Percentiles rank a stretch among this genome's conserved stretches.
These are phyloP conservation scores for Cyathus striatus DNA, from an alignment of 768 basidiomycete species.

Conservation along the genomic window DNA sequence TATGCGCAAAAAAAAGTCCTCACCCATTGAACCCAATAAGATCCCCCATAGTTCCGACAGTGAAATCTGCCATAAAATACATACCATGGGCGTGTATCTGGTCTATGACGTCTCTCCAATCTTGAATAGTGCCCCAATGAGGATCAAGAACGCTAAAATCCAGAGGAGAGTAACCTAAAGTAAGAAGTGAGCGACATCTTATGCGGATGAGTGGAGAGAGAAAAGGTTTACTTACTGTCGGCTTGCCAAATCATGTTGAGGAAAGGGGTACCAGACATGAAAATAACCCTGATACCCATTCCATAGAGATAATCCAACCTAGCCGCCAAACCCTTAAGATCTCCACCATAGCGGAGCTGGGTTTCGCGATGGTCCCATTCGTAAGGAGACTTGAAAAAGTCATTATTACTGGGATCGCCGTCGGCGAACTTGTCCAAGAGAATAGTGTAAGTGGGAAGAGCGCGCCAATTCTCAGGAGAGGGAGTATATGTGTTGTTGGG, in stretches of 20 bases:
- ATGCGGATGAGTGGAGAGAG: not conserved
- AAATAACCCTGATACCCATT: slow-evolving; percentile 82
- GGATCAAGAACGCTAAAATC: slow-evolving; percentile 90
- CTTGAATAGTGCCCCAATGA: slow-evolving; percentile 81
- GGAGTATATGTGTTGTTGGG: slow-evolving; percentile 64
- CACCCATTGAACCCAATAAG: slow-evolving; percentile 83
- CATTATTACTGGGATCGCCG: slow-evolving; percentile 88
- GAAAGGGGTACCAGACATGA: slow-evolving; percentile 90
- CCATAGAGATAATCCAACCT: slow-evolving; percentile 85
- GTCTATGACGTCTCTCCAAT: slow-evolving; percentile 76
- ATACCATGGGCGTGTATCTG: slow-evolving; percentile 76
- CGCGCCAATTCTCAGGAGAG: slow-evolving; percentile 84
- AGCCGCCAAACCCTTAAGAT: slow-evolving; percentile 70
- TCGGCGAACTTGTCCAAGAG: slow-evolving; percentile 94
- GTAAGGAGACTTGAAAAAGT: slow-evolving; percentile 75
- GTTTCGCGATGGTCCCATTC: slow-evolving; percentile 88
- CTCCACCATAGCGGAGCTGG: slow-evolving; percentile 85
- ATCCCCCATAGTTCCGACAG: slow-evolving; percentile 89
- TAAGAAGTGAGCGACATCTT: slow-evolving; percentile 8
- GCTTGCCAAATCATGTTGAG: slow-evolving; percentile 97
- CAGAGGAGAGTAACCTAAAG: slow-evolving; percentile 85
- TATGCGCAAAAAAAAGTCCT: slow-evolving; percentile 13
- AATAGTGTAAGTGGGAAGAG: slow-evolving; percentile 73
- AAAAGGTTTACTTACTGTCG: slow-evolving; percentile 62
- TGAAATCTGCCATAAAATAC: slow-evolving; percentile 94